phyloP scores from a whole-genome alignment of 2,329 filamentous ascomycete genomes.

The Aspergillus sp. region DNA sequence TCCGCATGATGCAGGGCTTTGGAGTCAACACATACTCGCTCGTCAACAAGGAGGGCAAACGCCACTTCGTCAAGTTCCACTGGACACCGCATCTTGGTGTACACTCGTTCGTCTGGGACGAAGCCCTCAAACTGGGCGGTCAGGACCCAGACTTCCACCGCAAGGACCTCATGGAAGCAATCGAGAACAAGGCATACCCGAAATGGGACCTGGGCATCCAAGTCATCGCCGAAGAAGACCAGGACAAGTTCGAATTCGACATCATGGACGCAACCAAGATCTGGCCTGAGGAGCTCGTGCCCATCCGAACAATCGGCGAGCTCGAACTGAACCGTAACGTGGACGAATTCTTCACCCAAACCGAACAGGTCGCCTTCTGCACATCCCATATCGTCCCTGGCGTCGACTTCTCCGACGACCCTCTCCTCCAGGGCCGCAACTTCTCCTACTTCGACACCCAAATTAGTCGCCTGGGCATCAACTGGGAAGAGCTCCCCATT shows the following conservation, averaged over 20 bases:
- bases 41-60: constrained; percentile 33
- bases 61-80: constrained; percentile 37
- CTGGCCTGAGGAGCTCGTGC: constrained; percentile 77
- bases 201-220: constrained; percentile 86
- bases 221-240: constrained; percentile 66
- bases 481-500: constrained; percentile 76
- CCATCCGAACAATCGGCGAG: constrained; percentile 75
- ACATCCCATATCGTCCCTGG: constrained; percentile 77
- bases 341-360: constrained; percentile 80
- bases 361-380: constrained; percentile 80
- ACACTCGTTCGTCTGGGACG: constrained; percentile 54
- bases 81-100: constrained; percentile 36
- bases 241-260: constrained; percentile 81
- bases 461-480: constrained; percentile 67
- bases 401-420: constrained; percentile 75
- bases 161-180: constrained; percentile 73
- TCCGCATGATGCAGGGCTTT: constrained; percentile 39
- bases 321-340: constrained; percentile 76
- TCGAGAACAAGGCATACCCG: constrained; percentile 68
- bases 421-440: constrained; percentile 72
- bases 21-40: constrained; percentile 38
- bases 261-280: constrained; percentile 83
- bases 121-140: constrained; percentile 71
- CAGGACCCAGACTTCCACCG: constrained; percentile 81
- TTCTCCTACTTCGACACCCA: constrained; percentile 57